These are phyloP conservation scores for Alopecurus myosuroides DNA, from an alignment of 176 grass and related monocot species.

Conservation along the genomic window DNA sequence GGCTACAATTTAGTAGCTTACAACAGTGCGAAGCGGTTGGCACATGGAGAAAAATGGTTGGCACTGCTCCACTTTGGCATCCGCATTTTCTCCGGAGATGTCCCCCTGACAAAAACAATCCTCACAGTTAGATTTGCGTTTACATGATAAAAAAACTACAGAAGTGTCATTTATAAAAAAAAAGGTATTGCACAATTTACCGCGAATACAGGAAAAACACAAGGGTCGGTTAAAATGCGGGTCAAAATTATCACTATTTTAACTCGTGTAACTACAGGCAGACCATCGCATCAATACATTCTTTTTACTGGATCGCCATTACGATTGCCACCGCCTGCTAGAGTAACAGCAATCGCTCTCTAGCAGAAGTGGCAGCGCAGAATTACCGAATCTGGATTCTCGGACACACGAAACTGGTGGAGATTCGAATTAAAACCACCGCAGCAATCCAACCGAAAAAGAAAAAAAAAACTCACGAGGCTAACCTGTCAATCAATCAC, in stretches of 20 bases:
- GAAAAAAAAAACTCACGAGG: neutral
- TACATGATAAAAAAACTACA: neutral
- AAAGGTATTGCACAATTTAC: neutral
- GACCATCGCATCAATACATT: neutral
- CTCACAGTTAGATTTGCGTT: neutral
- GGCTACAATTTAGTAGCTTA: neutral
- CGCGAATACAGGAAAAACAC: neutral
- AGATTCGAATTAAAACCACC: neutral
- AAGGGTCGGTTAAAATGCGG: neutral
- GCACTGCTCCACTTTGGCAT: neutral
- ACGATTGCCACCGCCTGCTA: neutral
- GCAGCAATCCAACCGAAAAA: neutral
- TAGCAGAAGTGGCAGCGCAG: neutral
- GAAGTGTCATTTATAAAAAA: neutral
- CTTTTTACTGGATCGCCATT: neutral
- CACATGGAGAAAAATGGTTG: slow-evolving; percentile 41
- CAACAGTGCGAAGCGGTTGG: slow-evolving; percentile 18
- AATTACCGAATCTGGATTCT: neutral
- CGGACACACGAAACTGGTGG: neutral
- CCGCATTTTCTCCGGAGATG: neutral
- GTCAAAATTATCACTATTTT: neutral
- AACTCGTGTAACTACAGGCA: neutral
- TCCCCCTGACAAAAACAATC: slow-evolving; percentile 3
- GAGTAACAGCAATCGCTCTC: neutral
- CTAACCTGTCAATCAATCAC: neutral